A percentile compares a stretch with the other conserved stretches of the same genome.
phyloP scores from a whole-genome alignment of 164 flowering plant genomes.

The Dillenia suffruticosa region DNA sequence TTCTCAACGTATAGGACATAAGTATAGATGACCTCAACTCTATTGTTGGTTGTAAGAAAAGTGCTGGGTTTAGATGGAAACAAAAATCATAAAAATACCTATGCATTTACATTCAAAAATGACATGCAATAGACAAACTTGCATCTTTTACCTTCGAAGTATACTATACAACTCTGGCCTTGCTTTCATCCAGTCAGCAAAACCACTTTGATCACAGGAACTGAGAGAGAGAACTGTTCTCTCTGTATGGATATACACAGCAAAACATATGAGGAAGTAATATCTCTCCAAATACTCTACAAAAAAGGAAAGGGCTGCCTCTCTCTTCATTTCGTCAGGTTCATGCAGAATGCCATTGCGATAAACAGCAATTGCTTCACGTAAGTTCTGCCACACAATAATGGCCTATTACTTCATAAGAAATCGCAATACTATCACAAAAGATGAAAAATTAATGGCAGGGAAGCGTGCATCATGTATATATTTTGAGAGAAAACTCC shows the following conservation, averaged over 20 bases:
- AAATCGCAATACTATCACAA: neutral
- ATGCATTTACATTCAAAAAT: too few relatives aligned
- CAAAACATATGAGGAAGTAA: slow-evolving; percentile 94
- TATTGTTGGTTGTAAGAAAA: too few relatives aligned
- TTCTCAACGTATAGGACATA: too few relatives aligned
- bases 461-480: too few relatives aligned
- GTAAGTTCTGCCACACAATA: slow-evolving; percentile 60
- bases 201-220: slow-evolving; percentile 52
- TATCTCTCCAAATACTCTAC: slow-evolving; percentile 96
- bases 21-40: too few relatives aligned
- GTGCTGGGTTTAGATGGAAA: too few relatives aligned
- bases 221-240: slow-evolving; percentile 53
- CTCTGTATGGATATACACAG: slow-evolving; percentile 92
- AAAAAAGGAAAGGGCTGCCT: slow-evolving; percentile 86
- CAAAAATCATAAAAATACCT: too few relatives aligned
- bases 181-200: slow-evolving; percentile 95
- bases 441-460: neutral
- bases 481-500: too few relatives aligned
- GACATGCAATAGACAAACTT: too few relatives aligned
- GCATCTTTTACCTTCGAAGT: slow-evolving; percentile 66
- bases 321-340: slow-evolving; percentile 95
- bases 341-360: slow-evolving; percentile 88
- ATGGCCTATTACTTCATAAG: slow-evolving; percentile 7
- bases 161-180: slow-evolving; percentile 96
- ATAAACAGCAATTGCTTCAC: slow-evolving; percentile 92